Base-by-base conservation (phyloP, 176 grass and related monocot species). In the Triticum monococcum region DNA sequence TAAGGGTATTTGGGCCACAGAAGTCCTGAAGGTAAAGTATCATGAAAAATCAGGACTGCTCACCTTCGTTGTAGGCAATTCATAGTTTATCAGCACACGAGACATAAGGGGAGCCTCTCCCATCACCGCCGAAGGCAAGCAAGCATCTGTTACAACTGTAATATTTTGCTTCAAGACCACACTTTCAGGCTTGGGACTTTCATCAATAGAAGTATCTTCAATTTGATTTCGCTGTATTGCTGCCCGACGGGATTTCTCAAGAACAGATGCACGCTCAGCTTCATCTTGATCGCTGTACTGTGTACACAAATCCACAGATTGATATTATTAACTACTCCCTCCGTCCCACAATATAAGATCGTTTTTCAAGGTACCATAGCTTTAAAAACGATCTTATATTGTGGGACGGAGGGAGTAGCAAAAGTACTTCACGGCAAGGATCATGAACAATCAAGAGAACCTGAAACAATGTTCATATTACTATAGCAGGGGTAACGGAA, bases 221-320 rank as follows among this genome's bases (percentile, higher is more conserved):
- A 43, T 87, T 52, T 90, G 88, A 89, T 81, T 94, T 87, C 92
- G 89, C 61, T 87, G 78, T 26, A 73, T 68, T 83, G 81, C 95
- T 83, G 72, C 74, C 43, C 84, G 86, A 37, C 90, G 88, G 57
- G 95, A 94, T 64, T 89, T 98, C 56, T 98, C 97, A 52, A 98
- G 75, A 68, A 92, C 76, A 20, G 89, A 88, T 75, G 90, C 92
- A 76, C 94, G 93, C 73, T 98, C 90, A 48, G 61, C 64, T 77
- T 96, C 94, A 12, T 85, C 90, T 79, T 94, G 91, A 73, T 98
- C 97, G 52, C 94, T 96, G 56, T 98, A 92, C 97, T 98, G 87
- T 73, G 88, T 57, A 45, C 8, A 83, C 9, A 85, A 91, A 82
- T 43, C 22, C 9, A 31, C 79, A 46, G 4, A 80, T n/a, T 43